Conservation (phyloP, 1,139 yeast genomes). For the Zygosaccharomyces sapae region DNA sequence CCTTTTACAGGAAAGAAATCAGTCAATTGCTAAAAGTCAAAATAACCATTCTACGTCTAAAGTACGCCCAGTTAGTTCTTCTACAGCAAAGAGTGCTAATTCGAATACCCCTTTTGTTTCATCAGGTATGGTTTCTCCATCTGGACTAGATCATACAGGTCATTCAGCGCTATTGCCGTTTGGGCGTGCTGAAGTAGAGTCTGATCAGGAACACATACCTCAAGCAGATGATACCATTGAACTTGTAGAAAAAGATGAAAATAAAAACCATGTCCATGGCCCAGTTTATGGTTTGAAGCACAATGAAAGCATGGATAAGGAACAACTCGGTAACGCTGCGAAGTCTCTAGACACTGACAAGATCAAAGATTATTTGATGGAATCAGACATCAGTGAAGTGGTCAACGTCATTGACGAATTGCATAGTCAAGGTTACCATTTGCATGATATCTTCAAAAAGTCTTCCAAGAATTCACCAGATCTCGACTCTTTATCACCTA, state of each 20-base stretch:
- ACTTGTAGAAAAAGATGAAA: constrained; percentile 18
- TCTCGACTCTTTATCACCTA: constrained; percentile 8
- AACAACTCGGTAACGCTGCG: constrained; percentile 23
- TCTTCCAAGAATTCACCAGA: constrained; percentile 16
- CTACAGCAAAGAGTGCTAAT: not conserved
- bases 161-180: constrained; percentile 38
- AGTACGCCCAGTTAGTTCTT: not conserved
- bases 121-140: constrained; percentile 21
- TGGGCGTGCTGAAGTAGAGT: constrained; percentile 31
- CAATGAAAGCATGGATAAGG: constrained; percentile 19
- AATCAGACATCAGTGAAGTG: constrained; percentile 52
- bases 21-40: not conserved
- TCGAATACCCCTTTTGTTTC: constrained; percentile 9
- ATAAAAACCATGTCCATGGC: constrained; percentile 19
- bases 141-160: constrained; percentile 30
- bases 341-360: constrained; percentile 48
- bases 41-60: not conserved
- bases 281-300: constrained; percentile 16
- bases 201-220: constrained; percentile 18
- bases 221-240: constrained; percentile 32
- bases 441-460: constrained; percentile 49
- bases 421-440: constrained; percentile 49
- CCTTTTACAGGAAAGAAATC: constrained; percentile 42
- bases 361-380: constrained; percentile 47
- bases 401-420: constrained; percentile 48